Evolutionary conservation across 768 basidiomycete species (phyloP), one percentile per base, ranked within the genome.

Genomic region (Pholiota microspora): DNA sequence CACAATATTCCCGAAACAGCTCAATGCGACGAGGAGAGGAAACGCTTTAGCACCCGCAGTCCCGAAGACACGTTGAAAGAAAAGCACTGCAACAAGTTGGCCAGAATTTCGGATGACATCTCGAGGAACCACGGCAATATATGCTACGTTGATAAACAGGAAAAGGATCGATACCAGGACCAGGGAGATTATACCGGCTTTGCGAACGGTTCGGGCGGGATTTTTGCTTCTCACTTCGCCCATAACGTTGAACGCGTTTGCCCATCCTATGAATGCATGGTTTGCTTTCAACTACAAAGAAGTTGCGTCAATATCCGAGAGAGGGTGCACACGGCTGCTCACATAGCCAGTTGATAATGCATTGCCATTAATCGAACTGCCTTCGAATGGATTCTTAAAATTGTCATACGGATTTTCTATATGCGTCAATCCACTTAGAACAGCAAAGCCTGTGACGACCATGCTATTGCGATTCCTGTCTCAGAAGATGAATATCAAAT

Each of bases 381-480:
- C 84, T 6, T 76, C 72, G 50, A 87, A 88, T 0, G 78, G 75
- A 56, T 84, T 60, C 29, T 65, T 69, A 63, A 88, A 87, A 63
- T 84, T 82, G 15, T 68, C 69, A 42, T 78, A 77, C 0, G 85
- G 83, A 64, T 86, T 74, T 44, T 71, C 35, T 28, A 88, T 71
- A 10, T 69, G 72, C 0, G 83, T 85, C 32, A 75, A 63, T 6
- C 84, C 85, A 1, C 74, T 69, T 3, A 88, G 70, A 3, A 86
- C 86, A 6, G 80, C 81, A 72, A 81, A 77, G 56, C 80, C 80
- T 0, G 82, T 77, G 24, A 81, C 59, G 3, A 82, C 79, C 45
- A 87, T 65, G 35, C 71, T 71, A 49, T 16, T 10, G 23, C 18
- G 34, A 23, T 45, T 34, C 24, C 40, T 23, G 16, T 31, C 45